Evolutionary conservation across 306 rosid genomes (phyloP).

Genomic region (Corylus heterophylla): DNA sequence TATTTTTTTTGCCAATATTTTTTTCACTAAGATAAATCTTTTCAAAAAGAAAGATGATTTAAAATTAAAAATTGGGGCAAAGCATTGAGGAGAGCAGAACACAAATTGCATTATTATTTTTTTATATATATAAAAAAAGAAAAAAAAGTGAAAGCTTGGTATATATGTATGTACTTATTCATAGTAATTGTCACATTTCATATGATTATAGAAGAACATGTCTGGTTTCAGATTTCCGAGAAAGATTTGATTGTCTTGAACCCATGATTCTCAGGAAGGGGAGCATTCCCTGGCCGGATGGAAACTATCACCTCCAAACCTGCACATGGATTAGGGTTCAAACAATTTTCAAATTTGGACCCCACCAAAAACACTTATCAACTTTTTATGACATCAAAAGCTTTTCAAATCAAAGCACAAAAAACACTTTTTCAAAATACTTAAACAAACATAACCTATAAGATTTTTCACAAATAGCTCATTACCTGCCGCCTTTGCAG

Average conservation of each 20-base stretch:
- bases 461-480: background rate
- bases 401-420: too few species aligned
- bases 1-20: too few species aligned
- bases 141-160: constrained; percentile 20
- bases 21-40: too few species aligned
- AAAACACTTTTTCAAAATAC: too few species aligned
- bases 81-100: background rate
- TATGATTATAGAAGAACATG: constrained; percentile 20
- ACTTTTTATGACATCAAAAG: too few species aligned
- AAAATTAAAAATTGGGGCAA: background rate
- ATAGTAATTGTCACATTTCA: constrained; percentile 23
- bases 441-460: too few species aligned
- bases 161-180: background rate
- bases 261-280: constrained; percentile 79
- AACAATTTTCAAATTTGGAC: background rate
- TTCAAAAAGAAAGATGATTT: background rate
- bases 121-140: background rate
- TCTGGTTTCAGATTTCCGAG: constrained; percentile 50
- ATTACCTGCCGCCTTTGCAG: constrained; percentile 94
- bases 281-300: constrained; percentile 87
- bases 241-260: constrained; percentile 78
- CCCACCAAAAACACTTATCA: too few species aligned
- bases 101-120: background rate
- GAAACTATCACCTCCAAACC: constrained; percentile 80
- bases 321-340: constrained; percentile 31